A percentile compares a stretch with the other conserved stretches of the same genome.
Conservation (phyloP, 495 filamentous ascomycete species). For the Podospora comata region DNA sequence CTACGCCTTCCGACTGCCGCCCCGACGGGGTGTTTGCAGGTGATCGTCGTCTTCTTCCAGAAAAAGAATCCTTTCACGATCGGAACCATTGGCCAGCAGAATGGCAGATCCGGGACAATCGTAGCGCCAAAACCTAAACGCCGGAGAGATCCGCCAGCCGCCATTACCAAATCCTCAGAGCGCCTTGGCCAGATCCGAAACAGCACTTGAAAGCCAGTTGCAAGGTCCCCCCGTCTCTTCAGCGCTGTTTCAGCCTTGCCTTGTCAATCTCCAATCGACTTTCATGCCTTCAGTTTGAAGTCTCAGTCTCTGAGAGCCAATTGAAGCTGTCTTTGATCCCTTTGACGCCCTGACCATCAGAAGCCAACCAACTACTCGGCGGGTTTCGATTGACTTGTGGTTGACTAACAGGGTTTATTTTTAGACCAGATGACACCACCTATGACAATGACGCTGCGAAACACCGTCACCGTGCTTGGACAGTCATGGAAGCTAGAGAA, state of each 20-base stretch:
- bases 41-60: not conserved
- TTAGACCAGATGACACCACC: not conserved
- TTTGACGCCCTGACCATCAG: not conserved
- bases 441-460: not conserved
- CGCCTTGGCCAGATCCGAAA: constrained; percentile 13
- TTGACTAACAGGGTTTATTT: not conserved
- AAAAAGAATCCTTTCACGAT: not conserved
- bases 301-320: not conserved
- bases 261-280: constrained; percentile 1
- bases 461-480: not conserved
- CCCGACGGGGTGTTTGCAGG: not conserved
- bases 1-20: not conserved
- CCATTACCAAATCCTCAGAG: constrained; percentile 2
- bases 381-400: not conserved
- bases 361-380: not conserved
- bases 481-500: not conserved
- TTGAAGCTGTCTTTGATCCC: not conserved
- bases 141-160: constrained; percentile 15
- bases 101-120: not conserved
- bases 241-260: constrained; percentile 1
- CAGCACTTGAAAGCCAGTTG: not conserved
- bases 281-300: not conserved
- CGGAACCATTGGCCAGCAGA: not conserved
- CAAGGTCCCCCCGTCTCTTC: not conserved
- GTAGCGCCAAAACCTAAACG: constrained; percentile 3